phyloP scores from a whole-genome alignment of 1,139 yeast species.

The Hemisphaericaspora lyxosophila region DNA sequence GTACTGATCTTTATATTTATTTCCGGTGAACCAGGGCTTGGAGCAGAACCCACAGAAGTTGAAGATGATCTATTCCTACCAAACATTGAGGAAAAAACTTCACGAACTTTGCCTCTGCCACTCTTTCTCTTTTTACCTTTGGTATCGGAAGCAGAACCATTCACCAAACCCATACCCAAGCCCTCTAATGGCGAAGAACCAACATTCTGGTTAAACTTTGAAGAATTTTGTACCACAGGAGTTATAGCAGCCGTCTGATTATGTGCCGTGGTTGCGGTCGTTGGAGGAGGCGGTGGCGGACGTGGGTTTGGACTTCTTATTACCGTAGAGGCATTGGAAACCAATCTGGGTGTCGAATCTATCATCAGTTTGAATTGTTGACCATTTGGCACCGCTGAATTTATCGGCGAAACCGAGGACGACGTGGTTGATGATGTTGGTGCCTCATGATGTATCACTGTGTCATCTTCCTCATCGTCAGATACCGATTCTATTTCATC shows the following conservation, averaged over 20 bases:
- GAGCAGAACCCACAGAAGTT: slow-evolving; percentile 10
- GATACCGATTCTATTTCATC: slow-evolving; percentile 6
- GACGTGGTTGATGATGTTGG: slow-evolving; percentile 2
- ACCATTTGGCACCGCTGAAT: slow-evolving; percentile 4
- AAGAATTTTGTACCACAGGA: slow-evolving; percentile 25
- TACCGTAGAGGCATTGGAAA: slow-evolving; percentile 16
- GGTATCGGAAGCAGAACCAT: not conserved
- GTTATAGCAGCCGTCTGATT: slow-evolving; percentile 38
- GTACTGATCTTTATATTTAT: slow-evolving; percentile 70
- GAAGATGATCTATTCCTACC: slow-evolving; percentile 25
- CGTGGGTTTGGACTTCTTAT: slow-evolving; percentile 24
- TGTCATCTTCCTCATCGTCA: slow-evolving; percentile 6
- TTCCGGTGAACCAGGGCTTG: slow-evolving; percentile 22
- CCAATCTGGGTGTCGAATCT: slow-evolving; percentile 1
- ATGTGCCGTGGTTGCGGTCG: slow-evolving; percentile 17
- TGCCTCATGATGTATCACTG: not conserved
- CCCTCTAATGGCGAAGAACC: slow-evolving; percentile 27
- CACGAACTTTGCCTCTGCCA: slow-evolving; percentile 36
- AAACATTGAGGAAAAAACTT: slow-evolving; percentile 44
- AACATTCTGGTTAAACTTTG: slow-evolving; percentile 4
- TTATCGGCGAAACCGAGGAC: slow-evolving; percentile 1
- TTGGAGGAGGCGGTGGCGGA: slow-evolving; percentile 15
- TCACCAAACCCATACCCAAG: slow-evolving; percentile 24
- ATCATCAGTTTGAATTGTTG: not conserved
- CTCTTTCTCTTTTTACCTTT: slow-evolving; percentile 32